Evolutionary conservation across 2,329 filamentous ascomycete genomes (phyloP), one percentile per base, ranked within the genome.

Genomic region (Colletotrichum nymphaeae): DNA sequence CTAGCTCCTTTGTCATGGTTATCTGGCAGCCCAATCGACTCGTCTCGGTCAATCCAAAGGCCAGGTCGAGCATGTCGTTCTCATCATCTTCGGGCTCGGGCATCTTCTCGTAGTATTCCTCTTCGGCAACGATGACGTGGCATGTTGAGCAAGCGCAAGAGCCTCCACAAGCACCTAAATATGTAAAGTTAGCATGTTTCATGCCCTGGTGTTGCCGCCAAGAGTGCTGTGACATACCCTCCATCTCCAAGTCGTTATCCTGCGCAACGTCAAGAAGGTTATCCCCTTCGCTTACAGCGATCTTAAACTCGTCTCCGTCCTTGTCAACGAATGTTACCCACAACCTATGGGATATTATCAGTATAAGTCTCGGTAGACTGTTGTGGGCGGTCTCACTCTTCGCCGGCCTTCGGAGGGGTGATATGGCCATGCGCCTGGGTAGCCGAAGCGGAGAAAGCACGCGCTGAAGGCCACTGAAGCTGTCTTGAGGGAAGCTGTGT

Each of bases 201-300:
- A 9, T 55, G 14, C 5, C 22, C 11, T 9, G 19, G 1, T 26
- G 3, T 26, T 16, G n/a, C n/a, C 26, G 1, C 19, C 24, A 49
- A 49, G 16, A n/a, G 22, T 3, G n/a, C 4, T 28, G n/a, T 12
- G 63, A 78, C 84, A 73, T 81, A 89, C 90, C 95, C 87, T 99
- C 97, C 96, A 99, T 98, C 83, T 99, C 97, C 55, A 99, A 87
- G 80, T 98, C 96, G 83, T 98, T 91, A 58, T 93, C 94, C 82
- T 98, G 96, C 26, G 96, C 97, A 79, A 99, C 96, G 80, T 98
- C 96, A 67, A 99, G 88, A 67, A 99, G 87, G 83, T 99, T 99
- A 83, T 98, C 95, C 63, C 97, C 97, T 78, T 93, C 91, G 16
- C 91, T 87, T 9, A 98, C 96, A 73, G 93, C 91, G 78, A 98